Evolutionary conservation across 345 rosid genomes (phyloP).

Genomic region (Jatropha curcas): DNA sequence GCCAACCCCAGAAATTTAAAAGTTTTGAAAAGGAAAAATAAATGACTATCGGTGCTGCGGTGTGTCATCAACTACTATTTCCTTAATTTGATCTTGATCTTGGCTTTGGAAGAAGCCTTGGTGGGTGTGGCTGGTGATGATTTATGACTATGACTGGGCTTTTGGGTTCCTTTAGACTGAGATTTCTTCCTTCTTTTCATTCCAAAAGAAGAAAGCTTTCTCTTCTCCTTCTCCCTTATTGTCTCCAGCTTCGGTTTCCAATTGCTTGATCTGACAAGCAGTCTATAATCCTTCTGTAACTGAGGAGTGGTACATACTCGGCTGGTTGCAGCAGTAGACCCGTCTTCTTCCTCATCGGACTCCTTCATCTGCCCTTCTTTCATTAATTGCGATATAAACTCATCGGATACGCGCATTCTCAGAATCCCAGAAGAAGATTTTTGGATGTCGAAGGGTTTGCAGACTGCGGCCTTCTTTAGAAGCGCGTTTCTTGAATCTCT

Average conservation of each 20-base stretch:
- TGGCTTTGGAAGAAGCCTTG: conserved; percentile 37
- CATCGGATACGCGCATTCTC: conserved; percentile 74
- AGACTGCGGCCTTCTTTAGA: conserved; percentile 30
- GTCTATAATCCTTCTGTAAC: conserved; percentile 62
- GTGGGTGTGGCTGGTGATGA: conserved; percentile 23
- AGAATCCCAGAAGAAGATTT: conserved; percentile 53
- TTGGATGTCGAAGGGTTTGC: conserved; percentile 63
- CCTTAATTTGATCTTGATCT: conserved; percentile 37
- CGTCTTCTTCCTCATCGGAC: conserved; percentile 7
- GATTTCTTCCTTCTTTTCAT: conserved; percentile 48
- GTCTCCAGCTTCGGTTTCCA: conserved; percentile 94
- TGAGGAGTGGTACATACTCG: conserved; percentile 67
- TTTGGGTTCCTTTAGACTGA: conserved; percentile 22
- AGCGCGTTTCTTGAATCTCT: conserved; percentile 25
- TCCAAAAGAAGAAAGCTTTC: conserved; percentile 45
- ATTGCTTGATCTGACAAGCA: conserved; percentile 50
- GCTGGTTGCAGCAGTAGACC: conserved; percentile 1
- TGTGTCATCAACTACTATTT: conserved; percentile 1
- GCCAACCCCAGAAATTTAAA: neutral
- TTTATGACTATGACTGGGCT: conserved; percentile 2
- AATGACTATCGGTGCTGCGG: neutral
- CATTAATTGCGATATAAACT: conserved; percentile 64
- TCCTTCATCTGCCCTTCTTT: conserved; percentile 34
- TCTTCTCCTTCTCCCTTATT: conserved; percentile 52
- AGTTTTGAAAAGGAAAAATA: neutral